Conservation (phyloP, 345 rosid species). For the Eucalyptus viminalis region DNA sequence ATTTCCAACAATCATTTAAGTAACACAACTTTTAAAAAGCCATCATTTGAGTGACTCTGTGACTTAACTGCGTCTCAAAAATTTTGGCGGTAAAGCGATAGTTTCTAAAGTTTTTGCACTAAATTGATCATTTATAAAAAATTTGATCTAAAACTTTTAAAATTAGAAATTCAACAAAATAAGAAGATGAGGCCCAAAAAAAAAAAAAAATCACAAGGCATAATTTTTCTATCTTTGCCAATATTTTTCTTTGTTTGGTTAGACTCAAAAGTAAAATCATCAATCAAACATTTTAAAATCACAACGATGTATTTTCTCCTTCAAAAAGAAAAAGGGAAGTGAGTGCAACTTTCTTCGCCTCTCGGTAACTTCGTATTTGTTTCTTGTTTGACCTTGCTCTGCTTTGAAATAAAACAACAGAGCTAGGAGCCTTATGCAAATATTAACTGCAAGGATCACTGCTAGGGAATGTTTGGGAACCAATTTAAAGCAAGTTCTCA, state of each 20-base stretch:
- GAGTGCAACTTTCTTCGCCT: not conserved
- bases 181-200: too few relatives aligned
- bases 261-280: not conserved
- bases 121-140: too few relatives aligned
- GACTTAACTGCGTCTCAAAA: not conserved
- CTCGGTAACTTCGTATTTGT: not conserved
- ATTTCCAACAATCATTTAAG: not conserved
- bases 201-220: not conserved
- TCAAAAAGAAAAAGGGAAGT: not conserved
- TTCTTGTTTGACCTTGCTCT: not conserved
- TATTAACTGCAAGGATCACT: not conserved
- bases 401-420: not conserved
- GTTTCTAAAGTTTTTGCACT: not conserved
- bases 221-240: not conserved
- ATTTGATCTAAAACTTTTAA: too few relatives aligned
- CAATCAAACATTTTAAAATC: not conserved
- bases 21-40: not conserved
- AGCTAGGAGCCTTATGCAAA: not conserved
- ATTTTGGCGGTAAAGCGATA: not conserved
- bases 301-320: not conserved
- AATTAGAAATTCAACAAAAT: not conserved
- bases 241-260: not conserved
- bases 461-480: not conserved
- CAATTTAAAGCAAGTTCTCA: not conserved
- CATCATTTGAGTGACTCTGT: not conserved